These are phyloP conservation scores for Leptographium lundbergii DNA, from an alignment of 2,329 filamentous ascomycete species.

Conservation along the genomic window DNA sequence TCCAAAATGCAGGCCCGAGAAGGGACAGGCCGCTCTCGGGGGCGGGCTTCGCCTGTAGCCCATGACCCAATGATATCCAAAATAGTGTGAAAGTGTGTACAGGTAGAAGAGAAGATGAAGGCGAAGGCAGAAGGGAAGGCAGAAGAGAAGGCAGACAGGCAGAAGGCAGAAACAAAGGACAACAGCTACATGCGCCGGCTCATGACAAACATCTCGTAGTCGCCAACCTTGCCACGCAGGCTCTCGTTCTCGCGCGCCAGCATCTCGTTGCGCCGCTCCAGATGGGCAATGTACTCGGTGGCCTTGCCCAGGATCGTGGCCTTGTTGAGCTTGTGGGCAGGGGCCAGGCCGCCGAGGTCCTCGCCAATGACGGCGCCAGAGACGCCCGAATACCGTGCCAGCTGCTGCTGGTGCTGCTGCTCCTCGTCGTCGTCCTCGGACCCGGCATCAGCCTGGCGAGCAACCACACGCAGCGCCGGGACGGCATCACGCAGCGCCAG, in stretches of 20 bases:
- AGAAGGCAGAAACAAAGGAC: neutral
- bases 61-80: neutral
- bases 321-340: slow-evolving; percentile 30
- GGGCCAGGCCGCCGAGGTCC: slow-evolving; percentile 23
- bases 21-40: neutral
- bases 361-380: slow-evolving; percentile 27
- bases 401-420: slow-evolving; percentile 14
- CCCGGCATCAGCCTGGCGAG: slow-evolving; percentile 23
- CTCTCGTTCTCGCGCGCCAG: slow-evolving; percentile 32
- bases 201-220: slow-evolving; percentile 20
- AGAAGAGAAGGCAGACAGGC: neutral
- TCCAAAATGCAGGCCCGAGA: neutral
- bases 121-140: neutral
- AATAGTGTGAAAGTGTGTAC: neutral
- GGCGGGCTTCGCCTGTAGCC: neutral
- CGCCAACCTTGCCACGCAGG: slow-evolving; percentile 23
- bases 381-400: slow-evolving; percentile 9
- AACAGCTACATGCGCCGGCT: slow-evolving; percentile 9
- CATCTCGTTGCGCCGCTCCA: slow-evolving; percentile 22
- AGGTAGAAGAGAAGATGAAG: neutral
- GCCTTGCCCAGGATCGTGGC: slow-evolving; percentile 28
- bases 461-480: slow-evolving; percentile 33
- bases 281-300: slow-evolving; percentile 24
- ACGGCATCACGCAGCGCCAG: slow-evolving; percentile 63
- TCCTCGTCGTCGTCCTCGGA: slow-evolving; percentile 24